These are phyloP conservation scores for Arthroderma sp. DNA, from an alignment of 2,329 filamentous ascomycete genomes.

Conservation along the genomic window DNA sequence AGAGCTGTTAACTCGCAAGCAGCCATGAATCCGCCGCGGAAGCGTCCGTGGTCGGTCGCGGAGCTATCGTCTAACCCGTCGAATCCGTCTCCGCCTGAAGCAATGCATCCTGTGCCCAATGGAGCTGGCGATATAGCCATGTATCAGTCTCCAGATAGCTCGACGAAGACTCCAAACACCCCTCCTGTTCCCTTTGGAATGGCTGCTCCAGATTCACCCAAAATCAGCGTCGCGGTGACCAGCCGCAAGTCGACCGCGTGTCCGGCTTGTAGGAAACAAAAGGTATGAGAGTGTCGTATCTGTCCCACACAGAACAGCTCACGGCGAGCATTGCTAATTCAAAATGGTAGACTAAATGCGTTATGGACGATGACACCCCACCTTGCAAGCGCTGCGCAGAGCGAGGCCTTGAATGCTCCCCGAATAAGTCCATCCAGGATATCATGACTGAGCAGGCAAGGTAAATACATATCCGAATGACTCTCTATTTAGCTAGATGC, in stretches of 20 bases:
- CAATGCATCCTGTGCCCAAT: background rate
- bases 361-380: conserved; percentile 12
- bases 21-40: conserved; percentile 9
- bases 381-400: conserved; percentile 12
- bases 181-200: background rate
- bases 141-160: conserved; percentile 9
- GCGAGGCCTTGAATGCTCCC: conserved; percentile 11
- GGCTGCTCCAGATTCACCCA: background rate
- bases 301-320: background rate
- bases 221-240: conserved; percentile 10
- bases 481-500: background rate
- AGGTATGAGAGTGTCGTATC: conserved; percentile 24
- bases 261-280: conserved; percentile 41
- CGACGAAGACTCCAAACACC: conserved; percentile 6
- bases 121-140: conserved; percentile 1
- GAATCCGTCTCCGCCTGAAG: background rate
- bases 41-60: conserved; percentile 9
- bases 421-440: conserved; percentile 13
- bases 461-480: background rate
- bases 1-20: background rate
- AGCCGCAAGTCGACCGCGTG: conserved; percentile 37
- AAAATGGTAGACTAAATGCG: conserved; percentile 11
- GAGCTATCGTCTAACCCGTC: conserved; percentile 7
- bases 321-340: background rate
- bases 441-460: conserved; percentile 11